phyloP scores from a whole-genome alignment of 345 rosid species.

The Populus nigra region DNA sequence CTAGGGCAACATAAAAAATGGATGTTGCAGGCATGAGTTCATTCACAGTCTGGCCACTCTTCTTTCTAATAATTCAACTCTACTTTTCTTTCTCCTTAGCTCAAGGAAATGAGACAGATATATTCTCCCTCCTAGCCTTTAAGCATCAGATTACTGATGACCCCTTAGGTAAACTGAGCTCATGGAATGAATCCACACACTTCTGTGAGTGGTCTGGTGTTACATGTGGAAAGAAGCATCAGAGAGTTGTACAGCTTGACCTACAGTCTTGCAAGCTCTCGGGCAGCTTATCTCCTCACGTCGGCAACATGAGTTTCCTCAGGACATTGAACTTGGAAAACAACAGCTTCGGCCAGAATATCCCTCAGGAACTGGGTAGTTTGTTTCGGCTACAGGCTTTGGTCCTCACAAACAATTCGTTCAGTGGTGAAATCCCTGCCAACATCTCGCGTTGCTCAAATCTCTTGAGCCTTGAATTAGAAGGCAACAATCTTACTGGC shows the following conservation, averaged over 20 bases:
- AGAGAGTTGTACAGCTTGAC: background rate
- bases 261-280: background rate
- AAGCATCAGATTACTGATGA: background rate
- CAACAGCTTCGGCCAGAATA: constrained; percentile 23
- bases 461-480: constrained; percentile 17
- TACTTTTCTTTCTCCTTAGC: background rate
- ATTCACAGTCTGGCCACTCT: background rate
- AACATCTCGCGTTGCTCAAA: constrained; percentile 21
- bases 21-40: background rate
- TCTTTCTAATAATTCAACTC: background rate
- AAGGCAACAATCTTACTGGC: constrained; percentile 24
- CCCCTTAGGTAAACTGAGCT: background rate
- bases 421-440: constrained; percentile 29
- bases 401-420: constrained; percentile 11
- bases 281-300: constrained; percentile 8
- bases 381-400: constrained; percentile 17
- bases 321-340: constrained; percentile 5
- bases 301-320: constrained; percentile 13
- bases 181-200: constrained; percentile 10
- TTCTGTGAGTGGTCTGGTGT: constrained; percentile 14
- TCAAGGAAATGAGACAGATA: background rate
- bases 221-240: background rate
- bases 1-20: background rate
- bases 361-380: constrained; percentile 25
- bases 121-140: background rate